Evolutionary conservation across 2,329 filamentous ascomycete genomes (phyloP).

Genomic region (Botrytis aclada): DNA sequence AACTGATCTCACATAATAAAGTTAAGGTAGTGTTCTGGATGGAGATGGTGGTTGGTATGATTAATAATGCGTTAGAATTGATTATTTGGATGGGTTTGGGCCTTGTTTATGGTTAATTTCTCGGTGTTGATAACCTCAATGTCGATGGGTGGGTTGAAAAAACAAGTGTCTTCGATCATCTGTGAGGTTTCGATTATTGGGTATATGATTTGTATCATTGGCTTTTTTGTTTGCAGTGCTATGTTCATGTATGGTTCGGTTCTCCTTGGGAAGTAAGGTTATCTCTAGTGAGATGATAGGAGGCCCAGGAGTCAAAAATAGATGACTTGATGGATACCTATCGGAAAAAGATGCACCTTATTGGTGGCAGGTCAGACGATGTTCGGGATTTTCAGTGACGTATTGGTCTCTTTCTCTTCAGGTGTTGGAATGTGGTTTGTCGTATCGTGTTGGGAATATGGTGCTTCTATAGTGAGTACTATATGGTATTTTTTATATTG

Average conservation of each 20-base stretch:
- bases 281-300: background rate
- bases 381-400: background rate
- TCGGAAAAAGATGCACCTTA: background rate
- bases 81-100: background rate
- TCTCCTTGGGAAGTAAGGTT: background rate
- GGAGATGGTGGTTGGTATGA: background rate
- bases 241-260: no score
- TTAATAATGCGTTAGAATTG: background rate
- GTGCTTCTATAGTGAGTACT: background rate
- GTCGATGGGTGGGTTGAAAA: background rate
- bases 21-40: background rate
- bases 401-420: background rate
- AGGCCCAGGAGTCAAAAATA: background rate
- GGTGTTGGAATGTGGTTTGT: background rate
- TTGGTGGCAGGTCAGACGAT: background rate
- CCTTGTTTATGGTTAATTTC: no score
- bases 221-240: no score
- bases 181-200: no score
- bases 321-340: background rate
- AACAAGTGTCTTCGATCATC: background rate
- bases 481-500: background rate
- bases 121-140: background rate
- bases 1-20: background rate
- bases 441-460: background rate
- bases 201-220: no score